Percentiles rank a stretch among this genome's conserved stretches.
Evolutionary conservation across 2,329 filamentous ascomycete species (phyloP).

Genomic region (Xylariaceae sp.): DNA sequence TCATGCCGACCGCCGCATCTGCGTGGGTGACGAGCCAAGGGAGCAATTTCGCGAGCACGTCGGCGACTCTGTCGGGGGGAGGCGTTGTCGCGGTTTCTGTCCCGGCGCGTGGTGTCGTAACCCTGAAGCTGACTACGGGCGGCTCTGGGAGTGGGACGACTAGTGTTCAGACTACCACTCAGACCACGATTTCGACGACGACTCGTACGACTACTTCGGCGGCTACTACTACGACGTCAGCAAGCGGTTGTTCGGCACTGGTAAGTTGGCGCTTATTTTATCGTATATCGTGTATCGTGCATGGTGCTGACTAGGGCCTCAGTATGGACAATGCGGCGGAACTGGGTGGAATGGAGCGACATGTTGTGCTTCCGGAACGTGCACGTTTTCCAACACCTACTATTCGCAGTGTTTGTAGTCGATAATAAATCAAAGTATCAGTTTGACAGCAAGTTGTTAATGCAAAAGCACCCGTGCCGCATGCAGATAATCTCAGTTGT

Average conservation of each 20-base stretch:
- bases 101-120: conserved; percentile 18
- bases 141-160: neutral
- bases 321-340: conserved; percentile 4
- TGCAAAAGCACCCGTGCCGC: too few species aligned
- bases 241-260: neutral
- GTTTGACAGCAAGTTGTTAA: too few species aligned
- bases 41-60: conserved; percentile 10
- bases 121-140: conserved; percentile 14
- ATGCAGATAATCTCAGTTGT: too few species aligned
- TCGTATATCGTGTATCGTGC: too few species aligned
- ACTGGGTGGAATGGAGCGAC: neutral
- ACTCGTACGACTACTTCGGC: neutral
- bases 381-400: neutral
- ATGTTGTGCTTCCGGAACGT: conserved; percentile 1
- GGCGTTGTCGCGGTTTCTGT: conserved; percentile 15
- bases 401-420: conserved; percentile 1
- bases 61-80: conserved; percentile 3
- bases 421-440: too few species aligned
- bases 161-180: neutral
- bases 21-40: conserved; percentile 19
- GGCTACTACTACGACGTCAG: neutral
- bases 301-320: neutral
- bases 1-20: conserved; percentile 6
- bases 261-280: conserved; percentile 1
- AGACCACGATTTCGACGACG: neutral